Evolutionary conservation across 108 stramenopile species (phyloP), one percentile per base, ranked within the genome.

Genomic region (Cyclostephanos tholiformis): DNA sequence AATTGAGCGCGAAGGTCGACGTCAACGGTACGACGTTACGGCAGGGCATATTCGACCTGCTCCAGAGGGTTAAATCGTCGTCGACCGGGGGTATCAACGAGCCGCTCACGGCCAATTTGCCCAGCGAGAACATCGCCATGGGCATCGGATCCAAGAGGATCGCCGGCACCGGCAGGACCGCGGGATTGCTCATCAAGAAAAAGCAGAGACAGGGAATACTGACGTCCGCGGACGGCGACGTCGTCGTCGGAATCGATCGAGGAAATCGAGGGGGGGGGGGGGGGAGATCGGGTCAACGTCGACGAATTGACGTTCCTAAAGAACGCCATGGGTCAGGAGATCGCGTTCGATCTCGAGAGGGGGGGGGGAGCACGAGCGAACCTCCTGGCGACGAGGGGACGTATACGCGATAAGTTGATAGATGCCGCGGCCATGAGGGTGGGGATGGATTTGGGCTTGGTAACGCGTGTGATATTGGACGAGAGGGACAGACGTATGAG

Each of bases 131-230:
- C 65, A 88, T 89, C 71, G 82, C 89, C 51, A 72, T 91, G 80
- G 92, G 88, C 10, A 86, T 92, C 60, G 95, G 95, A 39, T 90
- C 90, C 32, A 94, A 86, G 57, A 89, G 95, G 48, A 67, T 96
- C 38, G 93, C 79, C 26, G 95, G 95, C 4, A 96, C 95, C 5
- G 95, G 95, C n/a, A 82, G 92, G 56, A 96, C 95, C 14, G 93
- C 91, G 1, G 88, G 88, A 8, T 87, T 86, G 64, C 74, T 86
- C 64, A 75, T 88, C 38, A 86, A 87, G 25, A 96, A 94, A 65
- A 50, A 89, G 49, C 83, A 86, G 39, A 85, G 91, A 49, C 72
- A 91, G 68, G 91, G 89, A 17, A 86, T 90, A 48, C 88, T 87
- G 2, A 74, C 65, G 27, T 82, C 84, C 8, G 86, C 82, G 14